These are phyloP conservation scores for Populus hybrid DNA, from an alignment of 441 rosid species.

Conservation along the genomic window DNA sequence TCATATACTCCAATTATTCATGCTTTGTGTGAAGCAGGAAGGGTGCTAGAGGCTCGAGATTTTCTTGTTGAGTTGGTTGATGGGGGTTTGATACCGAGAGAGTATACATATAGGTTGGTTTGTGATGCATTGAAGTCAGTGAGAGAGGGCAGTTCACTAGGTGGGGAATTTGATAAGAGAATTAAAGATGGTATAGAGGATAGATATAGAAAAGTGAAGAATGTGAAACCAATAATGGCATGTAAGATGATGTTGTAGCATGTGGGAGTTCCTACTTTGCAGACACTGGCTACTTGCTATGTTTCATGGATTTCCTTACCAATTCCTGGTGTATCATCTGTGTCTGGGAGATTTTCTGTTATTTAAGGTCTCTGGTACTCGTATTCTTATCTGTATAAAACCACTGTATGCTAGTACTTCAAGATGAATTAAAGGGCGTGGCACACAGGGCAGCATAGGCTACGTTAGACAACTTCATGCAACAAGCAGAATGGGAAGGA, in stretches of 20 bases:
- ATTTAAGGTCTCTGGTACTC: not conserved
- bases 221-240: slow-evolving; percentile 49
- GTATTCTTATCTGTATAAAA: not conserved
- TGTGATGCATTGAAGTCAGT: slow-evolving; percentile 45
- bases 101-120: slow-evolving; percentile 63
- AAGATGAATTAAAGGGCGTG: not conserved
- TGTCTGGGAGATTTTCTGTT: not conserved
- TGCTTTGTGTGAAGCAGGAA: too few species aligned
- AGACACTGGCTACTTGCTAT: not conserved
- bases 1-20: too few species aligned
- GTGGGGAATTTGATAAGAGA: slow-evolving; percentile 39
- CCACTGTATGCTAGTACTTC: not conserved
- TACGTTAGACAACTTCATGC: not conserved
- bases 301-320: not conserved
- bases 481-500: not conserved
- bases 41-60: too few species aligned
- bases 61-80: slow-evolving; percentile 11
- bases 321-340: not conserved
- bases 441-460: not conserved
- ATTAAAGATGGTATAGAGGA: slow-evolving; percentile 46
- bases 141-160: slow-evolving; percentile 31
- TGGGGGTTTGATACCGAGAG: slow-evolving; percentile 44
- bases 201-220: slow-evolving; percentile 52
- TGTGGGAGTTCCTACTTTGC: not conserved
- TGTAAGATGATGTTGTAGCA: slow-evolving; percentile 10